These are phyloP conservation scores for Tuctoria greenei DNA, from an alignment of 176 grass and related monocot species.

Conservation along the genomic window DNA sequence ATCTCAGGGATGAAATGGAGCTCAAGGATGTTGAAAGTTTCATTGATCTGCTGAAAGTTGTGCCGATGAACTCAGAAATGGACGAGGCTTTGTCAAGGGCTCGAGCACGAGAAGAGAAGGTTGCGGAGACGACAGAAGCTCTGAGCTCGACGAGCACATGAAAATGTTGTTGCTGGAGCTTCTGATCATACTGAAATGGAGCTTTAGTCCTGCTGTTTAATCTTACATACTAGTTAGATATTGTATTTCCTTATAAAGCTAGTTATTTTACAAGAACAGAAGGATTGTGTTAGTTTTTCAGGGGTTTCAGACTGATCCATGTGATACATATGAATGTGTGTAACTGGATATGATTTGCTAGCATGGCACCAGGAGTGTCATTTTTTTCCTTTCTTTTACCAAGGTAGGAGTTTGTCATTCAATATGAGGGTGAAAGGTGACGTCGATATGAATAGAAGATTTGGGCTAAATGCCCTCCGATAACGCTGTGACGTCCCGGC, in stretches of 20 bases:
- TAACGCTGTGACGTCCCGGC: too few species aligned
- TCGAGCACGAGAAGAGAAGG: slow-evolving; percentile 50
- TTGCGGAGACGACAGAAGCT: slow-evolving; percentile 37
- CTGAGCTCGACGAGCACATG: slow-evolving; percentile 9
- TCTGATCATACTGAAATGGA: background rate
- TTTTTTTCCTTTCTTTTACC: too few species aligned
- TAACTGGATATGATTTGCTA: background rate
- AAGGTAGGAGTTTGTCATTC: too few species aligned
- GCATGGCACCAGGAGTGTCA: background rate
- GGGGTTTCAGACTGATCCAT: background rate
- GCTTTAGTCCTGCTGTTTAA: background rate
- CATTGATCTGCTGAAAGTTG: slow-evolving; percentile 56
- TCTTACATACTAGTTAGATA: background rate
- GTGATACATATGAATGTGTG: background rate
- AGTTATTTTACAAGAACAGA: background rate
- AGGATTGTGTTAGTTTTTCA: background rate
- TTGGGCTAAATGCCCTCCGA: too few species aligned
- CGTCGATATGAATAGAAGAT: too few species aligned
- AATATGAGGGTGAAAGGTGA: too few species aligned
- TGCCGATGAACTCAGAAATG: slow-evolving; percentile 59
- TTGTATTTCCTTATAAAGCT: background rate
- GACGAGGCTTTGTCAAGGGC: slow-evolving; percentile 54
- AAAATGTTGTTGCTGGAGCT: slow-evolving; percentile 5
- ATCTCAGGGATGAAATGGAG: slow-evolving; percentile 56
- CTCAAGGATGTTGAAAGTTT: slow-evolving; percentile 62